Evolutionary conservation across 352 stramenopile genomes (phyloP).

Genomic region (Globisporangium emineosum): DNA sequence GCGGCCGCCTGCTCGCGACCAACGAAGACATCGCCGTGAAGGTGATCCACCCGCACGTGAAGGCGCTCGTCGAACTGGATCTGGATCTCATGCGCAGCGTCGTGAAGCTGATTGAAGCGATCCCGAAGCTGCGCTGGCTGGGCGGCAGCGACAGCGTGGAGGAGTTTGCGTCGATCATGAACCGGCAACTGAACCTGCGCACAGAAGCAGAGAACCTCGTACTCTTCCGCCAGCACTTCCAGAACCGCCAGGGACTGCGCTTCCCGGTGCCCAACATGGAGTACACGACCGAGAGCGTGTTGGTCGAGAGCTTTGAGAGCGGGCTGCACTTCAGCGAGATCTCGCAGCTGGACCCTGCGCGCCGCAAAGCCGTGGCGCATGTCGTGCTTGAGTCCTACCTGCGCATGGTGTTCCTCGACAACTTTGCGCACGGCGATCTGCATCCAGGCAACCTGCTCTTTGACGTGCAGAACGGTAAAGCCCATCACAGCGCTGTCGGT

Average conservation of each 20-base stretch:
- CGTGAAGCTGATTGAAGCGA: conserved; percentile 58
- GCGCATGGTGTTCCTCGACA: conserved; percentile 96
- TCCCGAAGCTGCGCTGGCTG: conserved; percentile 66
- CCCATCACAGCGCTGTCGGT: not conserved
- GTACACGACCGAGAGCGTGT: conserved; percentile 74
- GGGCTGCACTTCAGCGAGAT: conserved; percentile 77
- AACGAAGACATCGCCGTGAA: conserved; percentile 88
- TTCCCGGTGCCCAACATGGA: conserved; percentile 78
- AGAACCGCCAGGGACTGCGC: conserved; percentile 40
- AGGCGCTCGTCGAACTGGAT: conserved; percentile 85
- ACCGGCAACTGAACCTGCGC: conserved; percentile 89
- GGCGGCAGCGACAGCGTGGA: conserved; percentile 76
- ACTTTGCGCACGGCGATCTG: conserved; percentile 93
- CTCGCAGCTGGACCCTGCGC: conserved; percentile 37
- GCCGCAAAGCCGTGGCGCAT: conserved; percentile 60
- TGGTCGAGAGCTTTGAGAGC: conserved; percentile 91
- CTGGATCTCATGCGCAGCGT: conserved; percentile 71
- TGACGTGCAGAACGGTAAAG: conserved; percentile 24
- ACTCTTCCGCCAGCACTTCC: conserved; percentile 78
- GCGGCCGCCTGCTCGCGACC: conserved; percentile 61
- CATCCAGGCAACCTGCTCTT: conserved; percentile 91
- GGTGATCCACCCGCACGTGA: conserved; percentile 91
- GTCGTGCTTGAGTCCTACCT: conserved; percentile 87
- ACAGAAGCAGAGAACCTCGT: conserved; percentile 89
- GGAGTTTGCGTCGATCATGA: conserved; percentile 87